Evolutionary conservation across 345 rosid species (phyloP).

Genomic region (Populus nigra): DNA sequence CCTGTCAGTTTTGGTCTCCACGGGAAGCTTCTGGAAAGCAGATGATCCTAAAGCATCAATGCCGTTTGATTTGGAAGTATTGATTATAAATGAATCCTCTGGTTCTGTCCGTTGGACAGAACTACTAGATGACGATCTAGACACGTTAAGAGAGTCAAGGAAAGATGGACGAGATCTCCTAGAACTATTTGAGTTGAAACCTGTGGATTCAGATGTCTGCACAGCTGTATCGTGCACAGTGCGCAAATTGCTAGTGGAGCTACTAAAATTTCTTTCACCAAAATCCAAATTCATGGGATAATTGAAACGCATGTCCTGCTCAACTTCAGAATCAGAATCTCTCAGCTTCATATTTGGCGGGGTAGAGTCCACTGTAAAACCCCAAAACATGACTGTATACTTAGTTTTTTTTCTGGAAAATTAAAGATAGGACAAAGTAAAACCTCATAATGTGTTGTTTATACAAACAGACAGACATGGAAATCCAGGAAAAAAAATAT

Average conservation of each 20-base stretch:
- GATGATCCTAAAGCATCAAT: constrained; percentile 38
- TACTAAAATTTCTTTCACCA: constrained; percentile 44
- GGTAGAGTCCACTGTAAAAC: constrained; percentile 39
- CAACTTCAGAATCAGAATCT: constrained; percentile 42
- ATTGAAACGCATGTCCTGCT: constrained; percentile 24
- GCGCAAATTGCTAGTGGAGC: constrained; percentile 38
- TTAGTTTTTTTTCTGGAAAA: constrained; percentile 14
- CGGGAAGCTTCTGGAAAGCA: constrained; percentile 30
- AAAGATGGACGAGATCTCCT: constrained; percentile 81
- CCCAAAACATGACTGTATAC: constrained; percentile 8
- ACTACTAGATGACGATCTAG: constrained; percentile 51
- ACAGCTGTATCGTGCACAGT: constrained; percentile 28
- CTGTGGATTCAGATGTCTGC: constrained; percentile 45
- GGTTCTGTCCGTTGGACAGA: constrained; percentile 39
- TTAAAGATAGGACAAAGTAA: constrained; percentile 10
- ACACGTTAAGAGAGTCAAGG: constrained; percentile 73
- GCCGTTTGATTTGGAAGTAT: constrained; percentile 35
- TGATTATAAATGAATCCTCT: constrained; percentile 29
- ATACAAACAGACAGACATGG: not conserved
- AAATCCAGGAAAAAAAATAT: constrained; percentile 18
- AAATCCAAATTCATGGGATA: constrained; percentile 24
- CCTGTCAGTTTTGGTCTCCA: constrained; percentile 36
- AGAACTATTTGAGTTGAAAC: constrained; percentile 41
- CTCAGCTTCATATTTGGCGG: constrained; percentile 36
- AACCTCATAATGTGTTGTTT: constrained; percentile 3